A percentile compares a stretch with the other conserved stretches of the same genome.
These are phyloP conservation scores for Dillenia turbinata DNA, from an alignment of 164 flowering plant species.

Conservation along the genomic window DNA sequence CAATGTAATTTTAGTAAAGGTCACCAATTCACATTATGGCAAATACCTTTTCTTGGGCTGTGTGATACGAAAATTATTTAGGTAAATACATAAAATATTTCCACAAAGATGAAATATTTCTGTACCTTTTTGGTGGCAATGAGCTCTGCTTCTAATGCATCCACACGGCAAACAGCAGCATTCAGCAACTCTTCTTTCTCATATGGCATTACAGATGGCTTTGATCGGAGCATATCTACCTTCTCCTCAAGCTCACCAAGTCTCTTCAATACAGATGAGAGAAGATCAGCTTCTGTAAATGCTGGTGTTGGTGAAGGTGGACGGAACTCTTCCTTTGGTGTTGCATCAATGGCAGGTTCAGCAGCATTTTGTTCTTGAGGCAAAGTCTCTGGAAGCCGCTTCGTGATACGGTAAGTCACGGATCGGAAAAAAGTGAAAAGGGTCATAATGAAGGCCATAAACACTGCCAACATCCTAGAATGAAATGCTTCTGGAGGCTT, in stretches of 20 bases:
- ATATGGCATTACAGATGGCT: slow-evolving; percentile 82
- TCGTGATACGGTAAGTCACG: slow-evolving; percentile 31
- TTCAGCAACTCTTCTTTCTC: slow-evolving; percentile 88
- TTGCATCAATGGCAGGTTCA: slow-evolving; percentile 22
- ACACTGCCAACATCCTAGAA: slow-evolving; percentile 30
- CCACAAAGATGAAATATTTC: too few relatives aligned
- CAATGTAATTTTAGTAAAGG: too few relatives aligned
- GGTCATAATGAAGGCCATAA: slow-evolving; percentile 58
- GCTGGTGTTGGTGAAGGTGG: slow-evolving; percentile 61
- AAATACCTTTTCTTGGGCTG: too few relatives aligned
- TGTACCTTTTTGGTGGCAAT: slow-evolving; percentile 83
- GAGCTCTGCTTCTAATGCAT: slow-evolving; percentile 88
- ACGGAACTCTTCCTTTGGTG: slow-evolving; percentile 40
- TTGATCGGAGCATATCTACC: slow-evolving; percentile 55
- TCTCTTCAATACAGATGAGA: slow-evolving; percentile 59
- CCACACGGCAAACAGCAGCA: slow-evolving; percentile 95
- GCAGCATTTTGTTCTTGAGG: slow-evolving; percentile 15
- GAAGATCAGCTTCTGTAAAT: slow-evolving; percentile 44
- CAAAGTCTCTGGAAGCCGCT: slow-evolving; percentile 35
- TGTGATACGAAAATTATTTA: too few relatives aligned
- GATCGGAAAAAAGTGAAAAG: slow-evolving; percentile 45
- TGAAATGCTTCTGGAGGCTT: slow-evolving; percentile 43
- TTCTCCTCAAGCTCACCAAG: slow-evolving; percentile 81
- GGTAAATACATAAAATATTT: too few relatives aligned
- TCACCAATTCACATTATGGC: too few relatives aligned